Conservation (phyloP, 2,329 filamentous ascomycete species). For the Paracoccidioides lutzii region DNA sequence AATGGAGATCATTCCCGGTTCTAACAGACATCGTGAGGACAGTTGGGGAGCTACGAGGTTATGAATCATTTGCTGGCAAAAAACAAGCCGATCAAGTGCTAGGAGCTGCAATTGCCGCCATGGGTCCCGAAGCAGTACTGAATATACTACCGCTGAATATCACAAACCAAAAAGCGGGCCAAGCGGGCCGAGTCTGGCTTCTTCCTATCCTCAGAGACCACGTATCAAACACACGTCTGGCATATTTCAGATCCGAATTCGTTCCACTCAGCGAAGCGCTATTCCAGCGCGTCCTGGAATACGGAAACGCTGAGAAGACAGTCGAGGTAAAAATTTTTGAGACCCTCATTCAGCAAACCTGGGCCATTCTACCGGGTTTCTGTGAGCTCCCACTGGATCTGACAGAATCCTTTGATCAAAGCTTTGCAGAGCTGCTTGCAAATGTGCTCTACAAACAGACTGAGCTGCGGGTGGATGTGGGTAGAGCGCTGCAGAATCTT, state of each 20-base stretch:
- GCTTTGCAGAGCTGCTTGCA: constrained; percentile 77
- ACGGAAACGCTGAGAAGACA: constrained; percentile 71
- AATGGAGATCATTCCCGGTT: constrained; percentile 73
- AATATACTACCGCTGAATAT: constrained; percentile 77
- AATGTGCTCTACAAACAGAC: constrained; percentile 89
- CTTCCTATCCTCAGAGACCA: constrained; percentile 81
- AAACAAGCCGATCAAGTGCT: constrained; percentile 89
- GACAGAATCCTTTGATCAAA: constrained; percentile 63
- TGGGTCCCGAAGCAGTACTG: constrained; percentile 78
- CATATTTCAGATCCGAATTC: constrained; percentile 75
- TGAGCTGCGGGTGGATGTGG: constrained; percentile 75
- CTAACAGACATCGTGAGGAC: constrained; percentile 62
- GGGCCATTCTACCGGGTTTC: constrained; percentile 87
- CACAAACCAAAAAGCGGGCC: constrained; percentile 57
- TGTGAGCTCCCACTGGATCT: constrained; percentile 83
- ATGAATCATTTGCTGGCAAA: constrained; percentile 81
- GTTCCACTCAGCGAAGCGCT: constrained; percentile 80
- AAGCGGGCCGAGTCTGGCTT: constrained; percentile 86
- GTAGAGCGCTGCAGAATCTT: constrained; percentile 69
- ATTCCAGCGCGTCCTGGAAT: constrained; percentile 77
- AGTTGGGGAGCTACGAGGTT: constrained; percentile 76
- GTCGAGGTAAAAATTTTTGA: constrained; percentile 98
- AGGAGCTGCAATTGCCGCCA: constrained; percentile 72
- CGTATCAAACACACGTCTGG: constrained; percentile 74
- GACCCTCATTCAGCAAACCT: constrained; percentile 88